Conservation (phyloP, 1,284 basidiomycete genomes). For the Pseudozyma hubeiensis region DNA sequence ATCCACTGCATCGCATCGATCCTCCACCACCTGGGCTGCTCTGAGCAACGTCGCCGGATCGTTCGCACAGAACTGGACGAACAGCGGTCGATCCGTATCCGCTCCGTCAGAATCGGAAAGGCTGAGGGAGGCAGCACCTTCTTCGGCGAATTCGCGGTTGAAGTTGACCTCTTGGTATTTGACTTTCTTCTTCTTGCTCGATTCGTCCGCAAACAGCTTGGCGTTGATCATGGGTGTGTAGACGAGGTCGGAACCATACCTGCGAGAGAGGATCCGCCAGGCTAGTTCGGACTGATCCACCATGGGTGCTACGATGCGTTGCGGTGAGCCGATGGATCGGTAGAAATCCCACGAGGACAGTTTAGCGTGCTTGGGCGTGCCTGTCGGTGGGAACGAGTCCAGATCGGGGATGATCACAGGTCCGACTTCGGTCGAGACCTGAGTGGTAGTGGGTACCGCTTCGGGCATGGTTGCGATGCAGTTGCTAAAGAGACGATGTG, state of each 20-base stretch:
- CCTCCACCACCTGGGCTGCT: slow-evolving; percentile 59
- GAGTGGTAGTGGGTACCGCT: background rate
- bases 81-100: slow-evolving; percentile 81
- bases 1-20: slow-evolving; percentile 82
- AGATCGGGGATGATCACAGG: slow-evolving; percentile 41
- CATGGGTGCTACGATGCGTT: slow-evolving; percentile 93
- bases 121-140: slow-evolving; percentile 34
- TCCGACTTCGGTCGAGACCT: slow-evolving; percentile 17
- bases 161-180: slow-evolving; percentile 52
- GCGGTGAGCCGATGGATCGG: slow-evolving; percentile 82
- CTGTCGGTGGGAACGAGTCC: slow-evolving; percentile 61
- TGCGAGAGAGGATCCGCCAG: slow-evolving; percentile 87
- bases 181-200: slow-evolving; percentile 45
- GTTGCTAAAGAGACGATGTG: background rate
- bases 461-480: slow-evolving; percentile 32
- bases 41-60: slow-evolving; percentile 78
- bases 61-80: slow-evolving; percentile 93
- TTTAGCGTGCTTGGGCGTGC: slow-evolving; percentile 71
- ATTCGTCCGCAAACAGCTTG: slow-evolving; percentile 77
- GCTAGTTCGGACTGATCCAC: slow-evolving; percentile 92
- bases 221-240: slow-evolving; percentile 99
- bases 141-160: slow-evolving; percentile 51
- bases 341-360: slow-evolving; percentile 86
- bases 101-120: slow-evolving; percentile 5
- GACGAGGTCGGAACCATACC: slow-evolving; percentile 83